phyloP scores from a whole-genome alignment of 164 flowering plant genomes.

The Pachysandra terminalis region DNA sequence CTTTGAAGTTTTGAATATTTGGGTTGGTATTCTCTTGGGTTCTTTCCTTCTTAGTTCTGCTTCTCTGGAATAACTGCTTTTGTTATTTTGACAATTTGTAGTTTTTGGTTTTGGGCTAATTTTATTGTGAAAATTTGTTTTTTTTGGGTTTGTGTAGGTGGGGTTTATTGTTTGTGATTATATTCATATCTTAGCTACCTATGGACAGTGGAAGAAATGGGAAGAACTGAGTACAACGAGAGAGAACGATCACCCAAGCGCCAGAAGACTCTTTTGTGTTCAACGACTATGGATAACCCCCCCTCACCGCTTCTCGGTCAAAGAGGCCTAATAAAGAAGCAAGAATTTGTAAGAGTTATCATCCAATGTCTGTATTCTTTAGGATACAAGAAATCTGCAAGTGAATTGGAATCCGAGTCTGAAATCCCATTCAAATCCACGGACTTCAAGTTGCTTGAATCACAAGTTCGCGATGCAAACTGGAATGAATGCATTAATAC shows the following conservation, averaged over 20 bases:
- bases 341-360: constrained; percentile 65
- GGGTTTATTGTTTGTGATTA: not conserved
- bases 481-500: constrained; percentile 64
- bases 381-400: constrained; percentile 66
- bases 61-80: not conserved
- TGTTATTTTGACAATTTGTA: not conserved
- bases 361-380: constrained; percentile 64
- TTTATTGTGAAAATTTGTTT: not conserved
- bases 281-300: constrained; percentile 32
- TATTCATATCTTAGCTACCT: not conserved
- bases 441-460: constrained; percentile 41
- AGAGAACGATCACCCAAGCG: constrained; percentile 4
- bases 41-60: not conserved
- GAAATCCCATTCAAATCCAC: constrained; percentile 37
- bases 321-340: constrained; percentile 51
- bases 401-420: constrained; percentile 72
- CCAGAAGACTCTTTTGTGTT: constrained; percentile 1
- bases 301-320: constrained; percentile 34
- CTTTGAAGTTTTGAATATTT: not conserved
- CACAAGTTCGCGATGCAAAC: constrained; percentile 43
- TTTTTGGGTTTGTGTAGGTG: not conserved
- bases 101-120: not conserved
- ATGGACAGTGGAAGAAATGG: constrained; percentile 1
- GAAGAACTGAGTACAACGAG: not conserved
- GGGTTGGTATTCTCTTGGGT: not conserved